Evolutionary conservation across 1,284 basidiomycete species (phyloP).

Genomic region (Ganoderma resinaceum): DNA sequence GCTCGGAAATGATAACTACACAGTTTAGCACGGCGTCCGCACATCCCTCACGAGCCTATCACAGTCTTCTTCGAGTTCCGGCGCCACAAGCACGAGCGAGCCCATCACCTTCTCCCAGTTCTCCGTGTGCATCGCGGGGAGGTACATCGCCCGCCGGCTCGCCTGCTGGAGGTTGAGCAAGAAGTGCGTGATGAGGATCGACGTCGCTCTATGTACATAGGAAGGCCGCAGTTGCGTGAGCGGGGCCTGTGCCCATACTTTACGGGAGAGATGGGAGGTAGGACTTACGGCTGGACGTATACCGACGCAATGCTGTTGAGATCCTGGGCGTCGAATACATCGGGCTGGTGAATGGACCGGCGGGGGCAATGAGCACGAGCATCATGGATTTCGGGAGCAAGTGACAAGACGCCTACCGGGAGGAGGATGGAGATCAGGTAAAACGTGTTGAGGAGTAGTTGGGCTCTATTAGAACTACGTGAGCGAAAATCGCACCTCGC

Average conservation of each 20-base stretch:
- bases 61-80: neutral
- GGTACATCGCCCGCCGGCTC: neutral
- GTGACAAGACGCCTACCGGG: neutral
- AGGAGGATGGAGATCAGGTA: constrained; percentile 5
- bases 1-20: no score
- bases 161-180: constrained; percentile 17
- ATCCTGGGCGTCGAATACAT: neutral
- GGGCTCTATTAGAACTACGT: neutral
- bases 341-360: neutral
- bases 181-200: constrained; percentile 13
- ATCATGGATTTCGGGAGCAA: neutral
- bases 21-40: neutral
- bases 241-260: neutral
- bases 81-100: neutral
- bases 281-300: constrained; percentile 2
- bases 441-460: neutral
- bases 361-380: neutral
- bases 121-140: neutral
- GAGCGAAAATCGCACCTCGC: no score
- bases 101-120: constrained; percentile 8
- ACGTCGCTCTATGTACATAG: constrained; percentile 8
- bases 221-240: neutral
- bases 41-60: neutral
- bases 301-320: constrained; percentile 8
- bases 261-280: neutral